Evolutionary conservation across 176 grass and related monocot species (phyloP).

Genomic region (Otatea glauca): DNA sequence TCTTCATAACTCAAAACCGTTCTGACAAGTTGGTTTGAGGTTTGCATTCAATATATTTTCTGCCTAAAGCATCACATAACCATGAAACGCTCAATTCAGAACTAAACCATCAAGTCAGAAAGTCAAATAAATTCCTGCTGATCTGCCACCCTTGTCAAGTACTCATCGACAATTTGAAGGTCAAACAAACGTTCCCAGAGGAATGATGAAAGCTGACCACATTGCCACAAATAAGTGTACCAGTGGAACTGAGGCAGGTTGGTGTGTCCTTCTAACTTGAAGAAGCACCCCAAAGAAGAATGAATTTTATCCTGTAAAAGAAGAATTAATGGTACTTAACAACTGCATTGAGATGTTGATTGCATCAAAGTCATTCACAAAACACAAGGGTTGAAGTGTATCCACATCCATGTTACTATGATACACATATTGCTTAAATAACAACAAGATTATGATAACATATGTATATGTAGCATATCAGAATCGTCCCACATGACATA

Average conservation of each 20-base stretch:
- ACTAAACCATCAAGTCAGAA: constrained; percentile 29
- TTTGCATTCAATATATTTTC: constrained; percentile 31
- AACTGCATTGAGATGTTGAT: constrained; percentile 3
- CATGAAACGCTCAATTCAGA: constrained; percentile 4
- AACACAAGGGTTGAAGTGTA: constrained; percentile 1
- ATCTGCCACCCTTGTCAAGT: constrained; percentile 15
- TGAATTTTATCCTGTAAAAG: constrained; percentile 45
- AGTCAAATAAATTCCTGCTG: constrained; percentile 33
- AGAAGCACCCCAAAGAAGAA: constrained; percentile 30
- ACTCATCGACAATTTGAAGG: constrained; percentile 20
- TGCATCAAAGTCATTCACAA: background rate
- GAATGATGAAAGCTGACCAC: background rate
- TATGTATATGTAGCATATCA: background rate
- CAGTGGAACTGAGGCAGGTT: constrained; percentile 1
- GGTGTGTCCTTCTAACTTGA: constrained; percentile 18
- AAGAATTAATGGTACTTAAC: constrained; percentile 34
- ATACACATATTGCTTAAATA: background rate
- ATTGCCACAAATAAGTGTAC: background rate
- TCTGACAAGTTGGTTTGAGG: background rate
- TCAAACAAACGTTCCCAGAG: constrained; percentile 7
- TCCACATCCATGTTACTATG: background rate
- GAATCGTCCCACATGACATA: background rate
- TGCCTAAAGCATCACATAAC: constrained; percentile 27
- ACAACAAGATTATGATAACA: background rate
- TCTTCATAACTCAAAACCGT: constrained; percentile 76